Base-by-base conservation (phyloP, 768 basidiomycete genomes). In the Tubosaeta sp. region DNA sequence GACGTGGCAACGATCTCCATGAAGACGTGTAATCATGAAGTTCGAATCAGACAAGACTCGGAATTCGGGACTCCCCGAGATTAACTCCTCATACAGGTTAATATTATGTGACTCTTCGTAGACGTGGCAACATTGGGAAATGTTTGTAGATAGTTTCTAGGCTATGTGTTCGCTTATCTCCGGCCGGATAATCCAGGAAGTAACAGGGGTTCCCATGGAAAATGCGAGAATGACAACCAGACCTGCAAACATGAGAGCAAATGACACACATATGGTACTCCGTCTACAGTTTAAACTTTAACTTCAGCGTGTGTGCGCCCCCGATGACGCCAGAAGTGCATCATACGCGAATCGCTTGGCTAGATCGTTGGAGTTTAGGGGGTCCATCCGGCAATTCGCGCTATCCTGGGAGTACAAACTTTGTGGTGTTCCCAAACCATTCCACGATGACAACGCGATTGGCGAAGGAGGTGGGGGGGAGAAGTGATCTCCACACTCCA, bases 81-180 rank as follows among this genome's bases (percentile, higher is more conserved):
- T 54, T 43, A 19, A 46, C 16, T 8, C 35, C 53, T 29, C 38
- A 50, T 49, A 46, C 4, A 27, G 24, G 40, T 44, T 18, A 39
- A n/a, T n/a, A n/a, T n/a, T n/a, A n/a, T n/a, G n/a, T 46, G 40
- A 49, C 38, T 49, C 29, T 49, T 42, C 44, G 44, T 52, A 40
- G 49, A 21, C 22, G 11, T 42, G 47, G 27, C 30, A 42, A 16
- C 51, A 39, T 47, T 51, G 56, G 44, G 59, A 61, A 54, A 34
- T 24, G n/a, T 50, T 36, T 13, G 21, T n/a, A 32, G 38, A 25
- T 25, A 21, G 36, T 21, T 14, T 42, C 16, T 31, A n/a, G 16
- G 38, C 27, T 44, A 50, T 40, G 31, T 16, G 34, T 42, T 48
- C 25, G 12, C 35, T 19, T 24, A 43, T 8, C 27, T 45, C 30